phyloP scores from a whole-genome alignment of 805 yeast species.

The Sugiyamaella qingdaonensis region DNA sequence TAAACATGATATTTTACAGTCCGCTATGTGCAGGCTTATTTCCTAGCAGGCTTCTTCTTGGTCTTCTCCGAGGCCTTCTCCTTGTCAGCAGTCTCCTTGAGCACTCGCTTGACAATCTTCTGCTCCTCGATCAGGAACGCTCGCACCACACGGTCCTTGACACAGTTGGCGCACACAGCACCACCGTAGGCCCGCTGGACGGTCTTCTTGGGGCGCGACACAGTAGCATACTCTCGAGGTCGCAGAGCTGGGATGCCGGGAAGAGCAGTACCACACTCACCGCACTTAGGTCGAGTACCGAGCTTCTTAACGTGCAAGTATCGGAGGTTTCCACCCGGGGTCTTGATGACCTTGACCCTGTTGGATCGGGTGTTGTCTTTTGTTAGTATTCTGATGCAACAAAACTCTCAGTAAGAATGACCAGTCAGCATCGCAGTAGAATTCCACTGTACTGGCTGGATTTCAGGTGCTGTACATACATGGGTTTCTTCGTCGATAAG shows the following conservation, averaged over 20 bases:
- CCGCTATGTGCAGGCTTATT: constrained; percentile 20
- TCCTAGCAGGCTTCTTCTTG: constrained; percentile 27
- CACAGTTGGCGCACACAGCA: constrained; percentile 94
- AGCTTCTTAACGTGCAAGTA: constrained; percentile 95
- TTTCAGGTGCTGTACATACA: constrained; percentile 55
- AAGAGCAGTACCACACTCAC: constrained; percentile 64
- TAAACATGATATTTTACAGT: background rate
- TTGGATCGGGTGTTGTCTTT: constrained; percentile 98
- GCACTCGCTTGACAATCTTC: constrained; percentile 98
- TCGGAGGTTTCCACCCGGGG: constrained; percentile 99
- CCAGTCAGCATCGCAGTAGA: background rate
- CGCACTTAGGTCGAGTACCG: constrained; percentile 72
- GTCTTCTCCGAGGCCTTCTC: constrained; percentile 59
- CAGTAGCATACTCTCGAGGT: constrained; percentile 96
- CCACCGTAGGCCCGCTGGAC: constrained; percentile 99
- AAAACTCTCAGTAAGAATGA: background rate
- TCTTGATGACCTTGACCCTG: constrained; percentile 99
- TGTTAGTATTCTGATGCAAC: constrained; percentile 9
- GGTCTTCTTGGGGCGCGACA: constrained; percentile 95
- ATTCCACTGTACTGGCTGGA: background rate
- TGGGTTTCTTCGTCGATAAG: constrained; percentile 99
- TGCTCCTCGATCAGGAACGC: constrained; percentile 99
- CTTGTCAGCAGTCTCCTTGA: constrained; percentile 92
- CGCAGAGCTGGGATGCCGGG: constrained; percentile 91
- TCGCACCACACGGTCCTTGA: constrained; percentile 98